Percentiles rank a stretch among this genome's conserved stretches.
Conservation (phyloP, 2,329 filamentous ascomycete species). For the Fusarium sp. region DNA sequence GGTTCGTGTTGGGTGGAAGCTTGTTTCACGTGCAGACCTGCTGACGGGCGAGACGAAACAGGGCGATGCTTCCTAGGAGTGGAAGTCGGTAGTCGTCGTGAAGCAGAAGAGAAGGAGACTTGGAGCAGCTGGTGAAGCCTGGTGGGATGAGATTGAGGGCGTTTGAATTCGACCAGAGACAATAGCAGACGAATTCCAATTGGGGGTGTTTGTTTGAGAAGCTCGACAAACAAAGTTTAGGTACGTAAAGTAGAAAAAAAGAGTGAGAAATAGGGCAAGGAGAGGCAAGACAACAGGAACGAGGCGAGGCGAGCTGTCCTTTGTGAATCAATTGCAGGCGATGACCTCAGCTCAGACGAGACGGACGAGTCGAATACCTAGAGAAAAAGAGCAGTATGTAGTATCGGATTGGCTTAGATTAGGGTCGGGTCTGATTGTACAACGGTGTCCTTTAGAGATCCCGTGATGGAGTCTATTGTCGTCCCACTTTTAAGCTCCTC, state of each 20-base stretch:
- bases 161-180: constrained; percentile 19
- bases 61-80: background rate
- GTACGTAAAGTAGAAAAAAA: constrained; percentile 6
- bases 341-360: constrained; percentile 43
- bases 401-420: background rate
- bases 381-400: constrained; percentile 2
- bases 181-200: constrained; percentile 9
- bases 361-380: constrained; percentile 22
- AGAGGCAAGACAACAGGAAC: constrained; percentile 29
- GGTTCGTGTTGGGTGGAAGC: constrained; percentile 7
- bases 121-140: constrained; percentile 18
- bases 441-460: constrained; percentile 53
- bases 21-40: constrained; percentile 41
- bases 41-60: constrained; percentile 36
- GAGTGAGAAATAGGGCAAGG: constrained; percentile 32
- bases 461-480: constrained; percentile 45
- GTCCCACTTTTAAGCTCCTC: constrained; percentile 41
- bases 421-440: constrained; percentile 35
- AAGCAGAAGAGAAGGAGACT: constrained; percentile 1
- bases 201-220: constrained; percentile 5
- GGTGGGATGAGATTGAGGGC: constrained; percentile 1
- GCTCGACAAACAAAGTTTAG: constrained; percentile 20
- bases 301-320: constrained; percentile 39
- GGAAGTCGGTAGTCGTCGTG: background rate
- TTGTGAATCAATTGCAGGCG: constrained; percentile 42